A percentile compares a stretch with the other conserved stretches of the same genome.
Conservation (phyloP, 345 rosid species). For the Nasturtium officinale region DNA sequence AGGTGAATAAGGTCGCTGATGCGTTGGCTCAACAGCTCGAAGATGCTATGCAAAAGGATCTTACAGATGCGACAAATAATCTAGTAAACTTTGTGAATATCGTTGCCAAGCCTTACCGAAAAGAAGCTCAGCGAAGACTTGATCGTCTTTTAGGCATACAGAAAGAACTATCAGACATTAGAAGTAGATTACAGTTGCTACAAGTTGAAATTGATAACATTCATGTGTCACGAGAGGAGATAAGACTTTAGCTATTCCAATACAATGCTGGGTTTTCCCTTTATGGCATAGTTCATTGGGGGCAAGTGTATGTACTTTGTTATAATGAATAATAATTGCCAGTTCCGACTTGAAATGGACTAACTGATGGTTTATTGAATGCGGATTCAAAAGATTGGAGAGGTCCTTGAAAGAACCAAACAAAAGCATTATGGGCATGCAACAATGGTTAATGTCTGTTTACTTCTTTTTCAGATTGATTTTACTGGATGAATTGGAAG, state of each 20-base stretch:
- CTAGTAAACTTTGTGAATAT: constrained; percentile 59
- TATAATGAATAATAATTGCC: constrained; percentile 37
- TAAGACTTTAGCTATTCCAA: constrained; percentile 34
- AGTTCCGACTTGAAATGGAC: constrained; percentile 30
- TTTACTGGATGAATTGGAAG: constrained; percentile 12
- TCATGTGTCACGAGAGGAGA: constrained; percentile 56
- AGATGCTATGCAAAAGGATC: constrained; percentile 90
- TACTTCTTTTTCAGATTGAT: constrained; percentile 29
- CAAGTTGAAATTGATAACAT: constrained; percentile 80
- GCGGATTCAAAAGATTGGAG: background rate
- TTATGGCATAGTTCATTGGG: constrained; percentile 19
- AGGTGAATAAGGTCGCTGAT: constrained; percentile 67
- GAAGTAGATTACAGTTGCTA: constrained; percentile 51
- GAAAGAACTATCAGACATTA: constrained; percentile 55
- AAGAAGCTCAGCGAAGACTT: constrained; percentile 67
- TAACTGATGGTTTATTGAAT: background rate
- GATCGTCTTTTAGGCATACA: constrained; percentile 56
- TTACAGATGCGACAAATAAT: constrained; percentile 50
- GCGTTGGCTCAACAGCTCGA: constrained; percentile 74
- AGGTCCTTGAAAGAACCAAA: constrained; percentile 5
- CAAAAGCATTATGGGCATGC: constrained; percentile 10
- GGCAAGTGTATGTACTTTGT: constrained; percentile 30
- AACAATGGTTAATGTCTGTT: constrained; percentile 5
- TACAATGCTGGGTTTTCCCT: constrained; percentile 16
- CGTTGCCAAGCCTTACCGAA: constrained; percentile 76